Evolutionary conservation across 2,329 filamentous ascomycete genomes (phyloP).

Genomic region (Lecanicillium sp.): DNA sequence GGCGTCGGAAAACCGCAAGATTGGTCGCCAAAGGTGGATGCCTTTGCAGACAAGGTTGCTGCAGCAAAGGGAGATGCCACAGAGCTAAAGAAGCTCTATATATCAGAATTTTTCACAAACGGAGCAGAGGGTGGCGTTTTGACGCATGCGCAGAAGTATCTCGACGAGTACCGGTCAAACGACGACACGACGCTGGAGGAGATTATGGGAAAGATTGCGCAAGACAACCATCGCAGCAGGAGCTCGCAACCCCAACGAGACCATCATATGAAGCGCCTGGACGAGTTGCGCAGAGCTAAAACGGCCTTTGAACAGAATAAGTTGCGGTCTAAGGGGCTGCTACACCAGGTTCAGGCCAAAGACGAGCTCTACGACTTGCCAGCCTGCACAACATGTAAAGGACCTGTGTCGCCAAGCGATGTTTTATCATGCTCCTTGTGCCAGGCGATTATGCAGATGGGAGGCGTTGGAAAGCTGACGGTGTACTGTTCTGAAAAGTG

Average conservation of each 20-base stretch:
- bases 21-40: constrained; percentile 25
- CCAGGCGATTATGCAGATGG: constrained; percentile 31
- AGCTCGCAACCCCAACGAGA: constrained; percentile 28
- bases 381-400: constrained; percentile 31
- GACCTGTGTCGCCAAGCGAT: constrained; percentile 23
- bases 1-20: constrained; percentile 25
- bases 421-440: constrained; percentile 38
- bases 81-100: constrained; percentile 30
- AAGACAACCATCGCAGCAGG: constrained; percentile 21
- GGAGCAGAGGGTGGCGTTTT: constrained; percentile 22
- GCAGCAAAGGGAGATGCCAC: constrained; percentile 21
- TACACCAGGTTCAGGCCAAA: constrained; percentile 20
- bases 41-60: constrained; percentile 24
- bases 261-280: constrained; percentile 29
- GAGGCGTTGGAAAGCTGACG: constrained; percentile 25
- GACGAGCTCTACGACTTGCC: constrained; percentile 29
- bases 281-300: constrained; percentile 40
- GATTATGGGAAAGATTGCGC: constrained; percentile 24
- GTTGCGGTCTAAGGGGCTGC: constrained; percentile 27
- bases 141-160: constrained; percentile 28
- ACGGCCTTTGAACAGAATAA: constrained; percentile 40
- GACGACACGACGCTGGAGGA: constrained; percentile 22
- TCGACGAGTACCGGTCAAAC: constrained; percentile 26
- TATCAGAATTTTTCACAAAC: constrained; percentile 34
- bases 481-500: constrained; percentile 40